Conservation (phyloP, 2,329 filamentous ascomycete genomes). For the Talaromyces pinophilus region DNA sequence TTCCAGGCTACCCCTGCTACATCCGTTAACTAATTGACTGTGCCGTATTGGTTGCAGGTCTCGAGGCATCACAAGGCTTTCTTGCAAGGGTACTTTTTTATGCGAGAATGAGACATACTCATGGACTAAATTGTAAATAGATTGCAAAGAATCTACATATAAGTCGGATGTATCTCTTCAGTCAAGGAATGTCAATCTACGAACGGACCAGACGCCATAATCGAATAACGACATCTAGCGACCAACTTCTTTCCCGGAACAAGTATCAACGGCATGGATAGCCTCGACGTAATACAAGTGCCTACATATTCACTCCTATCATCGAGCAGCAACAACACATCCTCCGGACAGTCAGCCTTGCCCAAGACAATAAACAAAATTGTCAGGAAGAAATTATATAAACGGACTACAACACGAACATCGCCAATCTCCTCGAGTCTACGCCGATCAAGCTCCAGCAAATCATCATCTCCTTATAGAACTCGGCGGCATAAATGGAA, state of each 20-base stretch:
- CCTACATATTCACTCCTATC: not conserved
- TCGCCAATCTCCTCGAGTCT: not conserved
- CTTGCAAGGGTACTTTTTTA: not conserved
- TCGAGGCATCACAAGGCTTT: not conserved
- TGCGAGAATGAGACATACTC: not conserved
- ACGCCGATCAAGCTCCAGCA: not conserved
- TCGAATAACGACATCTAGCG: not conserved
- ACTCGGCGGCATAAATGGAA: not conserved
- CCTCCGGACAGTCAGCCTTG: not conserved
- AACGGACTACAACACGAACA: not conserved
- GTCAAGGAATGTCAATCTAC: not conserved
- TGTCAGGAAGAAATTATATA: not conserved
- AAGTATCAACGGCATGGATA: constrained; percentile 3
- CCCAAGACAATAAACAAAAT: not conserved
- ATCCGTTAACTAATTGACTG: not conserved
- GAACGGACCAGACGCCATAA: not conserved
- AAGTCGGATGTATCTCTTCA: not conserved
- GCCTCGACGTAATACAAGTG: constrained; percentile 1
- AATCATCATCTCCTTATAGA: not conserved
- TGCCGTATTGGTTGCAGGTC: not conserved
- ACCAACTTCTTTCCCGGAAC: not conserved
- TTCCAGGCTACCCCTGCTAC: not conserved
- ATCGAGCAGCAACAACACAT: not conserved
- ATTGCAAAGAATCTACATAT: not conserved
- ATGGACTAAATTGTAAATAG: not conserved